These are phyloP conservation scores for Pseudogymnoascus sp. DNA, from an alignment of 2,329 filamentous ascomycete genomes.

Conservation along the genomic window DNA sequence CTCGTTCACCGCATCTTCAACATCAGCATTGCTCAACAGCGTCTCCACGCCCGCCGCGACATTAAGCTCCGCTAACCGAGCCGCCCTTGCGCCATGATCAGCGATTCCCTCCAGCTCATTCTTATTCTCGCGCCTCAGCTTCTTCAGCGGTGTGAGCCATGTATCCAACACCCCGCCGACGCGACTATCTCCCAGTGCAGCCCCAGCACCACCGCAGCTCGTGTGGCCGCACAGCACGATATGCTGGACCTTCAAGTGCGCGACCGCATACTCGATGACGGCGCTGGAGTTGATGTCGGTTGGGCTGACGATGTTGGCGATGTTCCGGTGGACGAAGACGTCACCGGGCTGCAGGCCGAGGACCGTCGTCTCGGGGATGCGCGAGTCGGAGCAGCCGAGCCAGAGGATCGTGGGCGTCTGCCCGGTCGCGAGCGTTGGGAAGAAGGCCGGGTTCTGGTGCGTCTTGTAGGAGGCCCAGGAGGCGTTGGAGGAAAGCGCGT, in stretches of 20 bases:
- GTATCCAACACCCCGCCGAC: conserved; percentile 49
- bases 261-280: conserved; percentile 74
- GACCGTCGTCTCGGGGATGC: conserved; percentile 76
- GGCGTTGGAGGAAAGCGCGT: conserved; percentile 60
- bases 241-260: conserved; percentile 62
- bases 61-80: conserved; percentile 68
- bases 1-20: conserved; percentile 64
- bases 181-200: conserved; percentile 42
- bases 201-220: conserved; percentile 58
- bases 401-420: conserved; percentile 66
- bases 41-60: conserved; percentile 61
- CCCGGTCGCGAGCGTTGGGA: conserved; percentile 57
- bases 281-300: conserved; percentile 68
- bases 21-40: conserved; percentile 59
- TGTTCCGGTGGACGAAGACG: conserved; percentile 85
- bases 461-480: conserved; percentile 61
- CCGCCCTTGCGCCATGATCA: conserved; percentile 46
- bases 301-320: conserved; percentile 72
- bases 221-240: conserved; percentile 65
- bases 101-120: conserved; percentile 48
- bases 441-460: conserved; percentile 62
- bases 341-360: conserved; percentile 73
- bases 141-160: conserved; percentile 46
- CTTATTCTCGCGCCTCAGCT: conserved; percentile 38
- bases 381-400: conserved; percentile 82